Percentiles rank a stretch among this genome's conserved stretches.
phyloP scores from a whole-genome alignment of 192 early-diverging fungal genomes.

The Rhizophagus prolifer region DNA sequence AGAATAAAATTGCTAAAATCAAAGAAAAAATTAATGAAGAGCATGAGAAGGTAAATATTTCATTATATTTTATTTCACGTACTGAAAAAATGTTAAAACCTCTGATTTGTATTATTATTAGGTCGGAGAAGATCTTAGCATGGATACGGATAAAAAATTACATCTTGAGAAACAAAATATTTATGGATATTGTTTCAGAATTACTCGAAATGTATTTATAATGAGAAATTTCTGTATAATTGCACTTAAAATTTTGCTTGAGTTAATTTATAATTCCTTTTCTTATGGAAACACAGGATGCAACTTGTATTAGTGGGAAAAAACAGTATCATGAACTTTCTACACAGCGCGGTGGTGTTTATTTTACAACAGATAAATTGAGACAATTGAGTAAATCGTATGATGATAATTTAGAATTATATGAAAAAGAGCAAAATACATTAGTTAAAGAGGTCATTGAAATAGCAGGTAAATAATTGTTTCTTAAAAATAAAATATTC shows the following conservation, averaged over 20 bases:
- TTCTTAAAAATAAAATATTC: not conserved
- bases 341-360: slow-evolving; percentile 85
- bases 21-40: slow-evolving; percentile 60
- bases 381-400: slow-evolving; percentile 50
- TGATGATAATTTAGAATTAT: slow-evolving; percentile 58
- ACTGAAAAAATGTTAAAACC: not conserved
- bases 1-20: slow-evolving; percentile 51
- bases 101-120: slow-evolving; percentile 17
- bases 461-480: slow-evolving; percentile 57
- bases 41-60: slow-evolving; percentile 48
- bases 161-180: slow-evolving; percentile 84
- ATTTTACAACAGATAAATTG: slow-evolving; percentile 80
- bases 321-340: slow-evolving; percentile 78
- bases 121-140: slow-evolving; percentile 60
- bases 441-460: slow-evolving; percentile 87
- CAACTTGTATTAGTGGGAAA: slow-evolving; percentile 66
- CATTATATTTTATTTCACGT: not conserved
- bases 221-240: not conserved
- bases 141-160: slow-evolving; percentile 84
- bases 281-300: slow-evolving; percentile 47
- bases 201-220: slow-evolving; percentile 60
- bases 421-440: slow-evolving; percentile 65
- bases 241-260: not conserved
- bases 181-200: slow-evolving; percentile 84
- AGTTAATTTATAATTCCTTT: not conserved